phyloP scores from a whole-genome alignment of 192 early-diverging fungal species.

The Chytriomyces sp. region DNA sequence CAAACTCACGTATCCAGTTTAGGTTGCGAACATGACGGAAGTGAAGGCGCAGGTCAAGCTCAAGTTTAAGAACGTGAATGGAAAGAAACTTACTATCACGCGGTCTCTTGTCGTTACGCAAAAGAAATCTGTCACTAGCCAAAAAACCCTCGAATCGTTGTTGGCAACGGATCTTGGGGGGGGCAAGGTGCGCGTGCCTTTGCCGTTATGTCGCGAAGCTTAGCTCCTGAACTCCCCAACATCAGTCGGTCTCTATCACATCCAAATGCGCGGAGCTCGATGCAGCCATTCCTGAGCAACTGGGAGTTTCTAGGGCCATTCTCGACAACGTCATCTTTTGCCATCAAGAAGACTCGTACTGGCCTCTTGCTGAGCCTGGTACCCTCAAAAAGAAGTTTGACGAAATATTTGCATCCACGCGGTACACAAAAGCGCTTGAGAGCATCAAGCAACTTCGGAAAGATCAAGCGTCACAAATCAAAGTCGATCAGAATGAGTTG shows the following conservation, averaged over 20 bases:
- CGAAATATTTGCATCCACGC: conserved; percentile 93
- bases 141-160: conserved; percentile 81
- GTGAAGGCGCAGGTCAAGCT: conserved; percentile 93
- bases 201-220: not conserved
- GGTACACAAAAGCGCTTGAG: conserved; percentile 89
- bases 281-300: conserved; percentile 74
- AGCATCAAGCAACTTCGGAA: conserved; percentile 79
- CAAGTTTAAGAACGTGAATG: conserved; percentile 76
- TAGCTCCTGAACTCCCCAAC: not conserved
- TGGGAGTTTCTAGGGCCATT: conserved; percentile 90
- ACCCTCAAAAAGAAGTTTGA: conserved; percentile 96
- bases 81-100: conserved; percentile 70
- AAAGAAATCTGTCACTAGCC: conserved; percentile 56
- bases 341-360: conserved; percentile 97
- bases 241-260: conserved; percentile 69
- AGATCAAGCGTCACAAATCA: conserved; percentile 64
- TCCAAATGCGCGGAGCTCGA: conserved; percentile 86
- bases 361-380: conserved; percentile 88
- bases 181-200: conserved; percentile 24
- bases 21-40: conserved; percentile 73
- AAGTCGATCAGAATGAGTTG: conserved; percentile 64
- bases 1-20: not conserved
- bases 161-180: conserved; percentile 25
- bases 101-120: conserved; percentile 78
- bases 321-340: conserved; percentile 99